Percentiles rank a stretch among this genome's conserved stretches.
phyloP scores from a whole-genome alignment of 257 asterid genomes.

The Anisodus tanguticus region DNA sequence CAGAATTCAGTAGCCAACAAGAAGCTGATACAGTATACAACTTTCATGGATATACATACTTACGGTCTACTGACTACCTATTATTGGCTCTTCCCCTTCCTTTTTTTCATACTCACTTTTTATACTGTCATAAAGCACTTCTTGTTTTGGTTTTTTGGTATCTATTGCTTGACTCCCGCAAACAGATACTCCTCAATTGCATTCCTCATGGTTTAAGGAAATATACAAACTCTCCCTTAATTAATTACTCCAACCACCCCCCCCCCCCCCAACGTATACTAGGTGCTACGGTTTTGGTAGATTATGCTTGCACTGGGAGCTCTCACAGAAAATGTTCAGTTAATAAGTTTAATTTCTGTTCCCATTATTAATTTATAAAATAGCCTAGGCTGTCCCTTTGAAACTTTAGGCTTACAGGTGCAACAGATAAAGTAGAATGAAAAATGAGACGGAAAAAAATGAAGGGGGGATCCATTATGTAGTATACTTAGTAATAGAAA shows the following conservation, averaged over 20 bases:
- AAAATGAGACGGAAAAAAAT: neutral
- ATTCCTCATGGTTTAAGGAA: conserved; percentile 34
- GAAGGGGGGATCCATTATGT: neutral
- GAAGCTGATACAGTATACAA: neutral
- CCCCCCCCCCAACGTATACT: neutral
- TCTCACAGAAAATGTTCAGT: neutral
- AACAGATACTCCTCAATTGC: conserved; percentile 30
- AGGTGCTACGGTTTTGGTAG: conserved; percentile 20
- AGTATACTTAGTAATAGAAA: too few relatives aligned
- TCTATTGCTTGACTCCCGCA: conserved; percentile 31
- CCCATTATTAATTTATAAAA: neutral
- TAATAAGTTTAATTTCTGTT: neutral
- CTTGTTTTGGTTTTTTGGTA: neutral
- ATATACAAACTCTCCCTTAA: neutral
- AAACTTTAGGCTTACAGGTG: neutral
- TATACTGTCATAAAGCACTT: neutral
- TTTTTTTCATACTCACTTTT: conserved; percentile 3
- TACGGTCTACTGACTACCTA: conserved; percentile 22
- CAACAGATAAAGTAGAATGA: neutral
- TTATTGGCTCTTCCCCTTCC: neutral
- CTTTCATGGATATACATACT: conserved; percentile 12
- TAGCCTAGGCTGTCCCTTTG: neutral
- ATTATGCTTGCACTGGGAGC: neutral
- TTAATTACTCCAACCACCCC: neutral
- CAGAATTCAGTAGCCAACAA: neutral